These are phyloP conservation scores for Komagataella pseudopastoris DNA, from an alignment of 805 yeast genomes.

Conservation along the genomic window DNA sequence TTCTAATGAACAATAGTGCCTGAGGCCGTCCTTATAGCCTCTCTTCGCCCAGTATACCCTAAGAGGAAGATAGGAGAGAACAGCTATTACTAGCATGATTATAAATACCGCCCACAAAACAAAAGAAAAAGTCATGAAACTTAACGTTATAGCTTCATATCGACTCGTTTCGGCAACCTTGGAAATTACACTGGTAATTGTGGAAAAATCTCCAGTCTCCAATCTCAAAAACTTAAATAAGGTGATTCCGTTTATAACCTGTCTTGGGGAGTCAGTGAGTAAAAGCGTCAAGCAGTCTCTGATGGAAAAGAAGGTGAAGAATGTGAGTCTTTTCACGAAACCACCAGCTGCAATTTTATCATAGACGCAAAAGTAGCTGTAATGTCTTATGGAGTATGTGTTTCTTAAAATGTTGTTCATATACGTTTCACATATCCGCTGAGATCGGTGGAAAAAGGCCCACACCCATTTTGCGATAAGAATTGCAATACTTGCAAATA, in stretches of 20 bases:
- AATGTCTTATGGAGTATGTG: slow-evolving; percentile 41
- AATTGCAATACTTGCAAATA: slow-evolving; percentile 51
- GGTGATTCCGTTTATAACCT: slow-evolving; percentile 70
- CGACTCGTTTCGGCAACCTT: slow-evolving; percentile 46
- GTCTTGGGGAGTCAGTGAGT: slow-evolving; percentile 80
- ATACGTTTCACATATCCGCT: slow-evolving; percentile 57
- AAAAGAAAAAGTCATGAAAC: slow-evolving; percentile 67
- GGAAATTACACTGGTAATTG: slow-evolving; percentile 21
- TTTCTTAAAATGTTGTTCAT: slow-evolving; percentile 51
- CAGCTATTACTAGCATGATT: slow-evolving; percentile 37
- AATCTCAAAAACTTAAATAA: slow-evolving; percentile 36
- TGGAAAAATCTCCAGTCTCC: slow-evolving; percentile 11
- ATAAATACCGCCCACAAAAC: slow-evolving; percentile 62
- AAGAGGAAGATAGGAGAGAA: slow-evolving; percentile 37
- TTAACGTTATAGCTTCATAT: slow-evolving; percentile 56
- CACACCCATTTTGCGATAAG: slow-evolving; percentile 40
- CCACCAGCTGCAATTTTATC: slow-evolving; percentile 54
- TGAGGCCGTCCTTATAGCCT: slow-evolving; percentile 28
- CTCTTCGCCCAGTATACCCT: slow-evolving; percentile 23
- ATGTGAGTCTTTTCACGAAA: slow-evolving; percentile 53
- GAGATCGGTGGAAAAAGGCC: slow-evolving; percentile 47
- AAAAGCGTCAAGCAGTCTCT: slow-evolving; percentile 45
- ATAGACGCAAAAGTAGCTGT: slow-evolving; percentile 60
- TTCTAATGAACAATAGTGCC: slow-evolving; percentile 46
- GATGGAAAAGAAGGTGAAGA: slow-evolving; percentile 50